phyloP scores from a whole-genome alignment of 2,329 filamentous ascomycete species.

The Microcyclosporella mali region DNA sequence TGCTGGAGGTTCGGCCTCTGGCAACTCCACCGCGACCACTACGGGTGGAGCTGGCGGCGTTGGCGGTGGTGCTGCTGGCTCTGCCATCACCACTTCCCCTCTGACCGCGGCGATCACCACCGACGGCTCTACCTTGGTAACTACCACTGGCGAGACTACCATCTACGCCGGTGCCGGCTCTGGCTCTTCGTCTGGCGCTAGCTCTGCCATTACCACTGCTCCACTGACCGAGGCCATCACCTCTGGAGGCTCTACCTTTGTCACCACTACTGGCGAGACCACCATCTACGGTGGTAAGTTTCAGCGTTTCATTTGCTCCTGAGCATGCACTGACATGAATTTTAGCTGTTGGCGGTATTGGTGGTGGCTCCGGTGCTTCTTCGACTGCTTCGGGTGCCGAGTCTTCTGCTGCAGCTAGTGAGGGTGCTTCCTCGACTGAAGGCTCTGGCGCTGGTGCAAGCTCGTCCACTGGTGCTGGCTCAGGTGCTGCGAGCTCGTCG shows the following conservation, averaged over 20 bases:
- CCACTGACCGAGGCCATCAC: constrained; percentile 28
- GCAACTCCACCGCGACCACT: constrained; percentile 4
- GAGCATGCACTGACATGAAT: neutral
- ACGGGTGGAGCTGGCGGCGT: constrained; percentile 1
- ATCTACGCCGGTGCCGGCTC: constrained; percentile 22
- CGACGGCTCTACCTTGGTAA: constrained; percentile 26
- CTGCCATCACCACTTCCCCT: constrained; percentile 26
- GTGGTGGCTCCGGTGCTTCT: constrained; percentile 12
- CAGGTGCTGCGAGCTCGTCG: constrained; percentile 8
- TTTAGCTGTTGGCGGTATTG: constrained; percentile 5
- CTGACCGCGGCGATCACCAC: constrained; percentile 28
- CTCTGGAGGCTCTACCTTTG: constrained; percentile 24
- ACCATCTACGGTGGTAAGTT: constrained; percentile 21
- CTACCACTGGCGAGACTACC: constrained; percentile 32
- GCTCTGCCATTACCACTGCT: constrained; percentile 25
- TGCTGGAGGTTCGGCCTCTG: constrained; percentile 5
- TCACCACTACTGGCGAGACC: constrained; percentile 31
- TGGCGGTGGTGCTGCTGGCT: neutral
- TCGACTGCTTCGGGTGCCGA: constrained; percentile 6
- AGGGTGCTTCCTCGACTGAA: constrained; percentile 12
- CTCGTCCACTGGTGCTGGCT: constrained; percentile 8
- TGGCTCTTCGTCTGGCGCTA: constrained; percentile 3
- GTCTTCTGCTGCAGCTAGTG: constrained; percentile 3
- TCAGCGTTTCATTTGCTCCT: constrained; percentile 2
- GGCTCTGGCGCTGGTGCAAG: constrained; percentile 11